Base-by-base conservation (phyloP, 73 alveolate species). In the Stentor coeruleus region DNA sequence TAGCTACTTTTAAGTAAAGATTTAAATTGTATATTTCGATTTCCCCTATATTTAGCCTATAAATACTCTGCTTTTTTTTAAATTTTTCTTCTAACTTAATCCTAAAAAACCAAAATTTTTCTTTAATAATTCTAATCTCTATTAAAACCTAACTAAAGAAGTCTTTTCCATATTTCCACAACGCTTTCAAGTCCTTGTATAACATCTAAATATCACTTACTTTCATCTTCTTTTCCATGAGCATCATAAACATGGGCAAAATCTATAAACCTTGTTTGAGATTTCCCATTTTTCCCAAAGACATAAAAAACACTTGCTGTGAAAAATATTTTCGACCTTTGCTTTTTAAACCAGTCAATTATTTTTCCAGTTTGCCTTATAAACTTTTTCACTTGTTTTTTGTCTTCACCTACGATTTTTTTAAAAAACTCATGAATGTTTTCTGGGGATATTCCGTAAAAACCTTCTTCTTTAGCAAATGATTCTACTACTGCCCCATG, bases 151-250 rank as follows among this genome's bases (percentile, higher is more conserved):
- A 49, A 49, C 20, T 49, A 49, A 49, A 49, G 66, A 49, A 49
- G 66, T 11, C 66, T 6, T 20, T 49, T 49, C 79, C 79, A 66
- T 26, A 66, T 66, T 66, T 31, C 37, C 26, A 66, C 37, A 2
- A 66, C 79, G 37, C 37, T 66, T 66, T 66, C 79, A 66, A 66
- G 79, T 66, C 79, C 79, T 66, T 66, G 40, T 28, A 66, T 66
- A 37, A 66, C 79, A 66, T 66, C 79, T 66, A 33, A 0, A 20
- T 66, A 66, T 20, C 11, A 66, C n/a, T 66, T 66, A 66, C 79
- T 66, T 20, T 20, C 37, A 33, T 66, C 79, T 20, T 66, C 42
- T 11, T 33, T 20, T 15, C 79, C 79, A 28, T 66, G 49, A 28
- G 79, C 79, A 33, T 66, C 79, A 33, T 20, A 66, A 66, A 66